Evolutionary conservation across 495 filamentous ascomycete species (phyloP), one percentile per base, ranked within the genome.

Genomic region (Daldinia vernicosa): DNA sequence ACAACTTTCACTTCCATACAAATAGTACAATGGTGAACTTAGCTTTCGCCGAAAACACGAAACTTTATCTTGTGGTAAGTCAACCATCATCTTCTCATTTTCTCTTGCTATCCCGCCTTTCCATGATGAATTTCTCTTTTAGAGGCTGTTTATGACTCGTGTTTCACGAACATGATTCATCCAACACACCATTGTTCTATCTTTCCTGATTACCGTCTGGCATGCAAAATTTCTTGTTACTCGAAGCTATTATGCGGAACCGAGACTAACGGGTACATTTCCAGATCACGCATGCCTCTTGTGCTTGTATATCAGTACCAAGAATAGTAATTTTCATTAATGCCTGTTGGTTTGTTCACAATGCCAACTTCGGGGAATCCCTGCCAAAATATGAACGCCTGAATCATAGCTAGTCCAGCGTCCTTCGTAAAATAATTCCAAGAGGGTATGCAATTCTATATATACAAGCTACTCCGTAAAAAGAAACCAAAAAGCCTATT

Each of bases 101-200:
- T 51, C 43, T 35, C 15, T 39, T 40, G 11, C 35, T 12, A 60
- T 14, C 37, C 43, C 22, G 37, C 32, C 22, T 35, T 15, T 26
- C 17, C 39, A 77, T 80, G 74, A 80, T 80, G 79, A 82, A 69
- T 70, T 73, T 69, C 71, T 47, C 43, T 67, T 66, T 76, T 66
- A 75, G 79, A 84, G 81, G 82, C 80, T 84, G 82, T 84, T 84
- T 82, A 82, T 84, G 80, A 84, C 76, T 76, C 69, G 65, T 64
- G 33, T 64, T 58, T 75, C 63, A 61, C 71, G 75, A 74, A 67
- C 70, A 79, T 83, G 81, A 81, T 83, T 83, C 80, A 75, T 79
- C 60, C 53, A 76, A 69, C 60, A 74, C 76, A 79, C 76, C 77
- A 82, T 82, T 83, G 80, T 82, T 83, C 80, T 80, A 74, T 77